Evolutionary conservation across 139 green algal species (phyloP).

Genomic region (Diplosphaera chodatii): DNA sequence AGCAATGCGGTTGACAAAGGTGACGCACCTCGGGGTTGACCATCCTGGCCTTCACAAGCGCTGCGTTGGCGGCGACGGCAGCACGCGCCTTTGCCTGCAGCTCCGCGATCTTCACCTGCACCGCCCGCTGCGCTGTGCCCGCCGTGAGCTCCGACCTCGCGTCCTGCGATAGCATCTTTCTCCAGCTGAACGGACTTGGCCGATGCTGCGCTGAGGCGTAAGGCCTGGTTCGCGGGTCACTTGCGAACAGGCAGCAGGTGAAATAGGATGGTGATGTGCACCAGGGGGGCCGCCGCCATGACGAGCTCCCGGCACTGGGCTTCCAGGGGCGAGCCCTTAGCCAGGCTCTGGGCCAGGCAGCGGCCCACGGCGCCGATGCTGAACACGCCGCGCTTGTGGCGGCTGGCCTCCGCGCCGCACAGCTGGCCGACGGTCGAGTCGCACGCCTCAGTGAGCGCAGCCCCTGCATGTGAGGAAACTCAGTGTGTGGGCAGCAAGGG

Average conservation of each 20-base stretch:
- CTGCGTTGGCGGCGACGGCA: slow-evolving; percentile 15
- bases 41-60: slow-evolving; percentile 17
- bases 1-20: too few relatives aligned
- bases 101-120: slow-evolving; percentile 11
- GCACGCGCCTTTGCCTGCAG: slow-evolving; percentile 24
- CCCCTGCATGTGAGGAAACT: not conserved
- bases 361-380: slow-evolving; percentile 55
- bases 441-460: slow-evolving; percentile 29
- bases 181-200: too few relatives aligned
- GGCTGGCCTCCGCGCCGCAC: slow-evolving; percentile 31
- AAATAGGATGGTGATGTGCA: slow-evolving; percentile 20
- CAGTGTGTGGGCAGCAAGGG: too few relatives aligned
- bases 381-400: slow-evolving; percentile 33
- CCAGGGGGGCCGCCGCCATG: slow-evolving; percentile 59
- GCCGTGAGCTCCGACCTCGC: slow-evolving; percentile 43
- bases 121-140: slow-evolving; percentile 13
- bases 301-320: slow-evolving; percentile 57
- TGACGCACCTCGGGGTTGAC: slow-evolving; percentile 10
- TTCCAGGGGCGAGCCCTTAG: slow-evolving; percentile 14
- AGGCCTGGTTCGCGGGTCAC: too few relatives aligned
- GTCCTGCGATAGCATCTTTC: slow-evolving; percentile 36
- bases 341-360: slow-evolving; percentile 66
- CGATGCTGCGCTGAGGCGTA: too few relatives aligned
- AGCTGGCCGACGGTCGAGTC: slow-evolving; percentile 56
- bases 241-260: slow-evolving; percentile 1